phyloP scores from a whole-genome alignment of 305 asterid species.

The Fraxinus velutina region DNA sequence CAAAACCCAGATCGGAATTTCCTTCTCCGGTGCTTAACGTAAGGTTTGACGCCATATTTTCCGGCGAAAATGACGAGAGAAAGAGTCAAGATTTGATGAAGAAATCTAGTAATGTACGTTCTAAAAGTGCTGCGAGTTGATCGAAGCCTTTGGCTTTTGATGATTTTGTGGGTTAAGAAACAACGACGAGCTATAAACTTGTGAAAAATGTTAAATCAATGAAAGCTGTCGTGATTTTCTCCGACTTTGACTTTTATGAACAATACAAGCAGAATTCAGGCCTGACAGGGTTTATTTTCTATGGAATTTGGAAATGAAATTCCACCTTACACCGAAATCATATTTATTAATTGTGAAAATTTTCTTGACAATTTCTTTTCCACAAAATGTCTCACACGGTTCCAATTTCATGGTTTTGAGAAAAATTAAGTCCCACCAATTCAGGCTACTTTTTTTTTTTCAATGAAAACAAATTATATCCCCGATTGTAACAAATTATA shows the following conservation, averaged over 20 bases:
- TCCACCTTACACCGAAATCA: no score
- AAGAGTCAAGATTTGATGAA: neutral
- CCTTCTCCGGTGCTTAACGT: slow-evolving; percentile 9
- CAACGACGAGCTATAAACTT: neutral
- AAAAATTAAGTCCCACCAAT: no score
- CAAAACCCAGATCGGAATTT: slow-evolving; percentile 9
- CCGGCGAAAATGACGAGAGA: neutral
- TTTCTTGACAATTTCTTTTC: no score
- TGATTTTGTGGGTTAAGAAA: neutral
- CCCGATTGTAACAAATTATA: no score
- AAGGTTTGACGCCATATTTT: slow-evolving; percentile 28
- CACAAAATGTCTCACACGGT: no score
- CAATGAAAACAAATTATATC: no score
- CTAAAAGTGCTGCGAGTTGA: neutral
- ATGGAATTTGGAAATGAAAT: no score
- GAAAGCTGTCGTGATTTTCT: slow-evolving; percentile 15
- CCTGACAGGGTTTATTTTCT: no score
- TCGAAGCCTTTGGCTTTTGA: neutral
- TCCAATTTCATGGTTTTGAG: no score
- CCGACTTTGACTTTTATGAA: slow-evolving; percentile 31
- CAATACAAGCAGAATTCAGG: neutral
- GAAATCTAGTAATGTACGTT: neutral
- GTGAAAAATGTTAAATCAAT: neutral
- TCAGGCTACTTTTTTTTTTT: no score
- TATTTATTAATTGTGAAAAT: no score